phyloP scores from a whole-genome alignment of 306 rosid species.

The Trifolium fragiferum region DNA sequence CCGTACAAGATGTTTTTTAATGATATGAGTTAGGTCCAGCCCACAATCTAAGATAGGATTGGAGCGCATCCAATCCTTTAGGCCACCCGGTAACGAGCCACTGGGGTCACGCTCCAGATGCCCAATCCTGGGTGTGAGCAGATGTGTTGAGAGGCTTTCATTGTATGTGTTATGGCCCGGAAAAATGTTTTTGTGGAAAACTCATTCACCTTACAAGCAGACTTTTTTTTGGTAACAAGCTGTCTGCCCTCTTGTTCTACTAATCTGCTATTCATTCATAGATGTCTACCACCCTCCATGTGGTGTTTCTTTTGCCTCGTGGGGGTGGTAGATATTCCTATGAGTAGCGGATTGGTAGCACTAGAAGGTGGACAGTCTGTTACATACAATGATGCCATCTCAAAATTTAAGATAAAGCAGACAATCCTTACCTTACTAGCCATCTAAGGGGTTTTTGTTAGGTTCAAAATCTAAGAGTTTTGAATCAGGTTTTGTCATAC shows the following conservation, averaged over 20 bases:
- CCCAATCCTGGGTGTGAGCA: neutral
- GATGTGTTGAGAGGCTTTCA: neutral
- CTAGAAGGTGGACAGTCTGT: neutral
- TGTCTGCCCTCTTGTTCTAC: neutral
- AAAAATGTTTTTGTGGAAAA: neutral
- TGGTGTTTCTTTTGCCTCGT: neutral
- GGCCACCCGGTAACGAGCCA: neutral
- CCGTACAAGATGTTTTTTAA: neutral
- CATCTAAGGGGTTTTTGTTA: neutral
- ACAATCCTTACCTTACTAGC: neutral
- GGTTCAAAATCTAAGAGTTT: neutral
- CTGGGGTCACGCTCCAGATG: neutral
- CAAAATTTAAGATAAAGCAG: neutral
- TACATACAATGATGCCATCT: neutral
- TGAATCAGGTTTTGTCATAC: constrained; percentile 6
- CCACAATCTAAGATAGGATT: neutral
- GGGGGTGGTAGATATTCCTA: neutral
- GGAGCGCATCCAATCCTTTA: neutral
- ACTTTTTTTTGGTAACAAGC: neutral
- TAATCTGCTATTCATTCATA: neutral
- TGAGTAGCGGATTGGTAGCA: neutral
- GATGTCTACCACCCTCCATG: neutral
- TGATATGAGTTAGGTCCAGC: neutral
- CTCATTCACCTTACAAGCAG: neutral
- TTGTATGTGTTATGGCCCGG: neutral